Evolutionary conservation across 371 early-diverging fungal species (phyloP).

Genomic region (Mucor saturninus): DNA sequence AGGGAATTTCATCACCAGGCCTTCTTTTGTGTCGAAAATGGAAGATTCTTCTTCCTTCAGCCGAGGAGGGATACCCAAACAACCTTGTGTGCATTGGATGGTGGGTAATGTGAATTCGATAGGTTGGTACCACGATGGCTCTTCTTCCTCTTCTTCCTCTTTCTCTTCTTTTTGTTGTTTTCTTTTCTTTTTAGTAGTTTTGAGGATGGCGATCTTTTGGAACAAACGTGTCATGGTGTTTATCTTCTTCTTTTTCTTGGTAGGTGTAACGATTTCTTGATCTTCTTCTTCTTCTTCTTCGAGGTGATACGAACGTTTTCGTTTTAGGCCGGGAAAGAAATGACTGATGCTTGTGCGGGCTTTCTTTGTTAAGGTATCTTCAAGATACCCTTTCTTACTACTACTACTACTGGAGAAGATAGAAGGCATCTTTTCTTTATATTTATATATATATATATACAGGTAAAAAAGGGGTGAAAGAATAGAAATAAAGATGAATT

Average conservation of each 20-base stretch:
- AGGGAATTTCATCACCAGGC: background rate
- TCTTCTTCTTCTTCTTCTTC: constrained; percentile 1
- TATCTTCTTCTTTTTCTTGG: constrained; percentile 2
- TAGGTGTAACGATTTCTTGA: background rate
- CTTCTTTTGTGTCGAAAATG: background rate
- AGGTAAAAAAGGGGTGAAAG: background rate
- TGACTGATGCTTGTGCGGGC: constrained; percentile 4
- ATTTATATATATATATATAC: no score
- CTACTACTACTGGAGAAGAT: background rate
- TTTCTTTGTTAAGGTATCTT: constrained; percentile 1
- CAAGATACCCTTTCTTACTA: background rate
- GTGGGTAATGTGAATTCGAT: constrained; percentile 9
- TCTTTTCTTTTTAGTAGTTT: background rate
- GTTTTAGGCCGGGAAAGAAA: constrained; percentile 3
- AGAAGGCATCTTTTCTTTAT: background rate
- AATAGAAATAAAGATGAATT: background rate
- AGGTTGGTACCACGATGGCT: background rate
- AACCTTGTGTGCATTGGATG: constrained; percentile 19
- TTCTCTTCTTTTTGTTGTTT: background rate
- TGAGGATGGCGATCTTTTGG: background rate
- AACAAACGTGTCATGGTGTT: constrained; percentile 5
- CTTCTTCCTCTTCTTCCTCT: background rate
- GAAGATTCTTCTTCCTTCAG: background rate
- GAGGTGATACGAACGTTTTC: background rate
- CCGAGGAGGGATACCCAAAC: constrained; percentile 1